Evolutionary conservation across 805 yeast species (phyloP).

Genomic region (Ogataea methanolica): DNA sequence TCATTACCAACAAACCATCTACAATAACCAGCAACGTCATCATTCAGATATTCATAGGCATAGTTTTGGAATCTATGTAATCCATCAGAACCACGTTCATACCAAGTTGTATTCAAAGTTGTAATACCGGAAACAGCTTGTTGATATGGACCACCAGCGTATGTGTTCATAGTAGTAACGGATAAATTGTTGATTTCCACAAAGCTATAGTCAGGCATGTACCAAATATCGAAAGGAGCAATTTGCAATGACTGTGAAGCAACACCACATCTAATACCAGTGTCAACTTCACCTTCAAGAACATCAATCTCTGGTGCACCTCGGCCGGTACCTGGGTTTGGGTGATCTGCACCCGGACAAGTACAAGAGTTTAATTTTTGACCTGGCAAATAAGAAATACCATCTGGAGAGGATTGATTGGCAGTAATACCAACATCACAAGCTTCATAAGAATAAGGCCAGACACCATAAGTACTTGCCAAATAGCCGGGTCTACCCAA

Average conservation of each 20-base stretch:
- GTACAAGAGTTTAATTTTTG: constrained; percentile 75
- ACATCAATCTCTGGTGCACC: constrained; percentile 97
- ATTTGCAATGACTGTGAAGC: constrained; percentile 91
- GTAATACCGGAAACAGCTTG: constrained; percentile 87
- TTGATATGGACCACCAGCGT: constrained; percentile 91
- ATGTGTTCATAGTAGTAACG: constrained; percentile 77
- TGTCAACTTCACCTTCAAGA: constrained; percentile 75
- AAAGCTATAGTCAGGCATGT: constrained; percentile 80
- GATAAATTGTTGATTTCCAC: constrained; percentile 66
- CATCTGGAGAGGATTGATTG: constrained; percentile 87
- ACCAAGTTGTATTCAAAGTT: constrained; percentile 79
- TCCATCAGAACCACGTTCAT: constrained; percentile 53
- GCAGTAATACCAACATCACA: constrained; percentile 96
- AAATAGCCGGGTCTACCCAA: constrained; percentile 87
- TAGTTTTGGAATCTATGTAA: constrained; percentile 59
- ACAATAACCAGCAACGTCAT: constrained; percentile 65
- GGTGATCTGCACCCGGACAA: constrained; percentile 81
- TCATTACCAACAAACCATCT: constrained; percentile 82
- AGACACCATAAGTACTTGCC: constrained; percentile 85
- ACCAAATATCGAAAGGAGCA: constrained; percentile 96
- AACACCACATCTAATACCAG: constrained; percentile 48
- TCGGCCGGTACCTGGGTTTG: constrained; percentile 81
- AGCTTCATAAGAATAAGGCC: constrained; percentile 87
- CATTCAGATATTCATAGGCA: constrained; percentile 76
- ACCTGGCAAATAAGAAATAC: constrained; percentile 82